phyloP scores from a whole-genome alignment of 192 early-diverging fungal genomes.

The Rhizoclosmatium globosum region DNA sequence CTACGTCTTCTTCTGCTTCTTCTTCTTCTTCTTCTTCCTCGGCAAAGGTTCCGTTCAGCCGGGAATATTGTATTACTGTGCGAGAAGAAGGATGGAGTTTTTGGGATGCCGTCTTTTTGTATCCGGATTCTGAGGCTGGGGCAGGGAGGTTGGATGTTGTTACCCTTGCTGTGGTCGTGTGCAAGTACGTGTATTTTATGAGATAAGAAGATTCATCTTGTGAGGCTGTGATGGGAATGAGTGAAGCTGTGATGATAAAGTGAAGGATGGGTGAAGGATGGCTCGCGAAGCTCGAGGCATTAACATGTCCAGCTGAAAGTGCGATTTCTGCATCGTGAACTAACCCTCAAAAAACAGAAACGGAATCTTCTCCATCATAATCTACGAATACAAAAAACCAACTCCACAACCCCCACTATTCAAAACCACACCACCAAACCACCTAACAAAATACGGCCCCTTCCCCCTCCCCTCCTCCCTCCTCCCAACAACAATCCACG shows the following conservation, averaged over 20 bases:
- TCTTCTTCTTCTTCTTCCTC: too few species aligned
- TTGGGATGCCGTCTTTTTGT: conserved; percentile 20
- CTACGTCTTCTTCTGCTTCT: too few species aligned
- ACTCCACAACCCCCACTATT: not conserved
- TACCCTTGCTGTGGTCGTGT: conserved; percentile 8
- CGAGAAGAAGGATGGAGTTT: conserved; percentile 35
- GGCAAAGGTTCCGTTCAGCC: too few species aligned
- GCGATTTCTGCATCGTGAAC: too few species aligned
- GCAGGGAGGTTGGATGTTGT: not conserved
- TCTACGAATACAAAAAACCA: conserved; percentile 9
- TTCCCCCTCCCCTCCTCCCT: conserved; percentile 8
- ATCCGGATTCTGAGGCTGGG: not conserved
- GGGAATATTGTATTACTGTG: conserved; percentile 7
- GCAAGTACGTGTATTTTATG: conserved; percentile 9
- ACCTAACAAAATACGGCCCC: conserved; percentile 21
- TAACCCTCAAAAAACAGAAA: too few species aligned
- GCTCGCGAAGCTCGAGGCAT: too few species aligned
- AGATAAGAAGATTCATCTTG: too few species aligned
- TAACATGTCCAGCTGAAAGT: too few species aligned
- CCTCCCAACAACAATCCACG: not conserved
- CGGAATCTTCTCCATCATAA: conserved; percentile 6
- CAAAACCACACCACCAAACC: not conserved
- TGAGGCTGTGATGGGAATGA: too few species aligned
- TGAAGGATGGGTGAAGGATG: too few species aligned
- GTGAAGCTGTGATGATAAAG: too few species aligned